Evolutionary conservation across 139 green algal genomes (phyloP), one percentile per base, ranked within the genome.

Genomic region (Mesostigma viride): DNA sequence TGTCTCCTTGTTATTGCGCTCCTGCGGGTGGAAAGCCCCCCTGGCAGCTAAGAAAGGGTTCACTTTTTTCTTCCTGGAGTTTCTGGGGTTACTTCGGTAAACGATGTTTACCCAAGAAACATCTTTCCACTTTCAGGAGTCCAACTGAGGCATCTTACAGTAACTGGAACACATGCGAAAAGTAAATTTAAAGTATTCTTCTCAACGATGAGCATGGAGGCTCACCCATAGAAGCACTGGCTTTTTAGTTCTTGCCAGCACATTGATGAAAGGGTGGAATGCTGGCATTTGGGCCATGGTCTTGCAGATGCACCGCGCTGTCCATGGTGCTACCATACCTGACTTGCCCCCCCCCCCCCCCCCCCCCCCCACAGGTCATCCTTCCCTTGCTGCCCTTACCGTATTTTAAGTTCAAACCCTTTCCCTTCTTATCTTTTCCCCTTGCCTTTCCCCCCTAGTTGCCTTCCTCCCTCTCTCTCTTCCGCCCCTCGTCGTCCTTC

Each of bases 401-500:
- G 20, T 56, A 22, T 56, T 56, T 22, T 56, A 28, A 22, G 20
- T 56, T 22, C 45, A 28, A 22, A 22, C 22, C 45, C 45, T 56
- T 56, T 22, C 22, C 45, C 45, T 56, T 22, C 45, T 56, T 22
- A 28, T 56, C 45, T 56, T 56, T 22, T 56, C 22, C 45, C 22
- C 22, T 22, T 56, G 20, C 45, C 22, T 56, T 22, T 56, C 22
- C 45, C 45, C 22, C 45, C 45, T 56, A 22, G 22, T 56, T 62
- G 5, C 53, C 53, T 62, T 30, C 33, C 53, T 62, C 53, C 8
- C 53, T 5, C 53, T 62, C 53, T 62, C 8, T 6, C 53, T 62
- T 5, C 6, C 53, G 8, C 53, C 8, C 53, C 20, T 30, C 33
- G 28, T 36, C 60, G 1, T 35, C n/a, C 28, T 62, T n/a, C 26